Evolutionary conservation across 129 eudicot species (phyloP).

Genomic region (Flaveria trinervia): DNA sequence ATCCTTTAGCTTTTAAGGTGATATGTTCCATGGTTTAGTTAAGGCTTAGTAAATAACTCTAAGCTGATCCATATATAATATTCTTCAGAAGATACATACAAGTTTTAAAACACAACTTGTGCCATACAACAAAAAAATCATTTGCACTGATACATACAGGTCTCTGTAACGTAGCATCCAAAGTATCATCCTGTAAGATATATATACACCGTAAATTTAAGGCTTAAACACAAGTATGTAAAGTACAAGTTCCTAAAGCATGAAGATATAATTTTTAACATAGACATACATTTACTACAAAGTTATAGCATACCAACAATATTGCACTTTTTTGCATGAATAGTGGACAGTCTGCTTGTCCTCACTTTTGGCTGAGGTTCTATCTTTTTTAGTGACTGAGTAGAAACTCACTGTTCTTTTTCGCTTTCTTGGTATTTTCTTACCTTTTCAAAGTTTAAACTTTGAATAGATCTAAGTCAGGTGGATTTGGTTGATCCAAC

Average conservation of each 20-base stretch:
- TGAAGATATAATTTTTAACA: constrained; percentile 5
- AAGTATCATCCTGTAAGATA: neutral
- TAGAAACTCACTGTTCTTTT: constrained; percentile 17
- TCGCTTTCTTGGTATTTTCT: neutral
- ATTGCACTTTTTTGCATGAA: neutral
- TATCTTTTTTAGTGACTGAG: constrained; percentile 9
- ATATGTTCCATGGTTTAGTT: neutral
- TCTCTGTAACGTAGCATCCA: constrained; percentile 9
- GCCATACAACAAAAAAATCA: neutral
- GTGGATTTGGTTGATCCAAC: constrained; percentile 14
- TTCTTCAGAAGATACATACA: neutral
- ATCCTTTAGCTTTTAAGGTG: neutral
- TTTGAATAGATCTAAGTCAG: neutral
- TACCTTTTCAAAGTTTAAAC: constrained; percentile 5
- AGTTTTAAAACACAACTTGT: constrained; percentile 5
- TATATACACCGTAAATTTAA: constrained; percentile 7
- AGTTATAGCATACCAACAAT: neutral
- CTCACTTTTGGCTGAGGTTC: constrained; percentile 10
- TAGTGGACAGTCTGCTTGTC: constrained; percentile 1
- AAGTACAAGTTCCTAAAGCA: constrained; percentile 11
- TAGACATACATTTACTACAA: constrained; percentile 4
- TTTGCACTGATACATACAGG: constrained; percentile 4
- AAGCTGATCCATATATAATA: neutral
- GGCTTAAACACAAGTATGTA: neutral
- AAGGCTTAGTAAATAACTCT: neutral